A percentile compares a stretch with the other conserved stretches of the same genome.
These are phyloP conservation scores for Umbilicus rupestris DNA, from an alignment of 164 flowering plant species.

Conservation along the genomic window DNA sequence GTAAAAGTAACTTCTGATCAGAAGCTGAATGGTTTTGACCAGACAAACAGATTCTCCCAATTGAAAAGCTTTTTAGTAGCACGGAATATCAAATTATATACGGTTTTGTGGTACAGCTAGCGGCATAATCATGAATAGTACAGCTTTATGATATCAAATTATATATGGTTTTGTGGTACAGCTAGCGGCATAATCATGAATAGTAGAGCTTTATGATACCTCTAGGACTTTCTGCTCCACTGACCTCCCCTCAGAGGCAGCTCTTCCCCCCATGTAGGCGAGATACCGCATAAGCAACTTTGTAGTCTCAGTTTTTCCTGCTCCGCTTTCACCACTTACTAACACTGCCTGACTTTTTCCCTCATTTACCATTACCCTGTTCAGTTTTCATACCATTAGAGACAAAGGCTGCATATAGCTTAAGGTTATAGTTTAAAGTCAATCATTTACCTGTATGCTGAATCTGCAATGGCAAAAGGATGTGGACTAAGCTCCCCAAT, in stretches of 20 bases:
- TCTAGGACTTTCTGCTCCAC: conserved; percentile 74
- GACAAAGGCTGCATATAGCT: not conserved
- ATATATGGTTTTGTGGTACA: not conserved
- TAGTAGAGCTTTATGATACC: conserved; percentile 22
- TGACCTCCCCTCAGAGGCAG: conserved; percentile 53
- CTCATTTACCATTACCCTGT: conserved; percentile 64
- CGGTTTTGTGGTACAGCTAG: not conserved
- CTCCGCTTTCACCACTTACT: conserved; percentile 85
- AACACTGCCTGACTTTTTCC: conserved; percentile 60
- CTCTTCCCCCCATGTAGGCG: conserved; percentile 80
- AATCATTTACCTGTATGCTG: conserved; percentile 69
- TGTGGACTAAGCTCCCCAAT: conserved; percentile 99
- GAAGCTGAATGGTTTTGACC: too few relatives aligned
- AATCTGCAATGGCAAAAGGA: conserved; percentile 99
- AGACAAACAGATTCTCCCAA: too few relatives aligned
- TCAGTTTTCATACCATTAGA: conserved; percentile 10
- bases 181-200: not conserved
- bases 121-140: not conserved
- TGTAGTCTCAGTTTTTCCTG: conserved; percentile 80
- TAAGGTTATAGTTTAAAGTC: not conserved
- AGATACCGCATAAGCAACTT: conserved; percentile 69
- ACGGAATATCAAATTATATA: not conserved
- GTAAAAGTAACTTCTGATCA: too few relatives aligned
- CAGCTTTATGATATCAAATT: not conserved
- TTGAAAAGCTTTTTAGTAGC: not conserved